Evolutionary conservation across 2,329 filamentous ascomycete species (phyloP), one percentile per base, ranked within the genome.

Genomic region (Colletotrichum lindemuthianum): DNA sequence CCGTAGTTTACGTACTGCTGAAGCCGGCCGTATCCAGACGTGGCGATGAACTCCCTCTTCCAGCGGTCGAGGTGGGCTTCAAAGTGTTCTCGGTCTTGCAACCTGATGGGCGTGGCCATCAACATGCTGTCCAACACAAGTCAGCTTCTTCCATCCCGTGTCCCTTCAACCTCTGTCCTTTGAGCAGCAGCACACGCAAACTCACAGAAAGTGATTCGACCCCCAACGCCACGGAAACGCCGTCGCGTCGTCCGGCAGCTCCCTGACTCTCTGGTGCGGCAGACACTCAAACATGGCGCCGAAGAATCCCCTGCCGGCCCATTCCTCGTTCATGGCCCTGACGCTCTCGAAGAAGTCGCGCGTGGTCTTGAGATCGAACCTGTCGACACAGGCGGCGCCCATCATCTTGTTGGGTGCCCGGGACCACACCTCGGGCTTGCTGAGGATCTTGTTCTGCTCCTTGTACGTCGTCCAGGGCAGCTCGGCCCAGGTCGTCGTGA

Each of bases 31-130:
- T 66, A 34, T 16, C 63, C 34, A 10, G 59, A 60, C 63, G 69
- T 72, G 68, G 70, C 71, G 44, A 75, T 69, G 8, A 76, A 71
- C n/a, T 68, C 78, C 2, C 80, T 69, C 4, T 68, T 68, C 2
- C 72, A 64, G 56, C 77, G 74, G 2, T 69, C 70, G 41, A 81
- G 79, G 75, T 78, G 80, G 0, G 78, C 75, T 34, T 79, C 76
- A 1, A 74, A 72, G 36, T 78, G 70, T 2, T 72, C 73, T 54
- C 79, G 70, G 39, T 59, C 39, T 9, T 74, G 75, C 50, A 47
- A 2, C 75, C 75, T 57, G 75, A 71, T 41, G 72, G 70, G 7
- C 71, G 72, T 52, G 71, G 72, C 16, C 73, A 41, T 70, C 74
- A n/a, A 75, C 78, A 40, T 71, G 68, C 57, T 77, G 36, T 59